Conservation (phyloP, 495 filamentous ascomycete genomes). For the Patellaria atrata region DNA sequence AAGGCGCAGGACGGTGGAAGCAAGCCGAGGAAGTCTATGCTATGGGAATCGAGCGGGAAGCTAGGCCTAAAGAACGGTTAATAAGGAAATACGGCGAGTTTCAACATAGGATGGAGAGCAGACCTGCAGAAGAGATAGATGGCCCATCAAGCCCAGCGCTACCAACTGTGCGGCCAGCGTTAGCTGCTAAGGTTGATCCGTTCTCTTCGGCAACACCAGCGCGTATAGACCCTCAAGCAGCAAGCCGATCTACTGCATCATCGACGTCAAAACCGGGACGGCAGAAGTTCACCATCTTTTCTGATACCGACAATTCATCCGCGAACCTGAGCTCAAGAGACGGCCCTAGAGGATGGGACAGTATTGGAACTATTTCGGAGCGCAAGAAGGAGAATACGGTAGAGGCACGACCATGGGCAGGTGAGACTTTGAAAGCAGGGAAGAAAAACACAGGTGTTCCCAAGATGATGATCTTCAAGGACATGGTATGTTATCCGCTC, state of each 20-base stretch:
- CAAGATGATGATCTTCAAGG: constrained; percentile 89
- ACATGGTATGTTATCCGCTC: constrained; percentile 60
- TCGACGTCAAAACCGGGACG: constrained; percentile 47
- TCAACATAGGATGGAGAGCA: constrained; percentile 54
- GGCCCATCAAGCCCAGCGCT: constrained; percentile 76
- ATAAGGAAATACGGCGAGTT: constrained; percentile 84
- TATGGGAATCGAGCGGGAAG: constrained; percentile 75
- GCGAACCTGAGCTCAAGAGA: constrained; percentile 22
- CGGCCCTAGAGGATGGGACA: constrained; percentile 70
- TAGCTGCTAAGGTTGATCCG: constrained; percentile 75
- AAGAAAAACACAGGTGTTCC: constrained; percentile 58
- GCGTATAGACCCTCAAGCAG: constrained; percentile 51
- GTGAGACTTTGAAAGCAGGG: constrained; percentile 76
- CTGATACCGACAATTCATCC: constrained; percentile 50
- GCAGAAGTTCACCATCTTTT: constrained; percentile 86
- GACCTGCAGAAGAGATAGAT: constrained; percentile 38
- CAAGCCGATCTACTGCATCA: constrained; percentile 31
- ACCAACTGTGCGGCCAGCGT: constrained; percentile 65
- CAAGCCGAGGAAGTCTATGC: constrained; percentile 91
- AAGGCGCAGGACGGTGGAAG: constrained; percentile 68
- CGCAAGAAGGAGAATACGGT: constrained; percentile 87
- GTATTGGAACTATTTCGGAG: constrained; percentile 68
- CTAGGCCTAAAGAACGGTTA: constrained; percentile 66
- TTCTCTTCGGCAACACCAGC: constrained; percentile 40
- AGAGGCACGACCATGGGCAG: constrained; percentile 80